Evolutionary conservation across 345 rosid genomes (phyloP), one percentile per base, ranked within the genome.

Genomic region (thale cress (Arabidopsis thaliana)): DNA sequence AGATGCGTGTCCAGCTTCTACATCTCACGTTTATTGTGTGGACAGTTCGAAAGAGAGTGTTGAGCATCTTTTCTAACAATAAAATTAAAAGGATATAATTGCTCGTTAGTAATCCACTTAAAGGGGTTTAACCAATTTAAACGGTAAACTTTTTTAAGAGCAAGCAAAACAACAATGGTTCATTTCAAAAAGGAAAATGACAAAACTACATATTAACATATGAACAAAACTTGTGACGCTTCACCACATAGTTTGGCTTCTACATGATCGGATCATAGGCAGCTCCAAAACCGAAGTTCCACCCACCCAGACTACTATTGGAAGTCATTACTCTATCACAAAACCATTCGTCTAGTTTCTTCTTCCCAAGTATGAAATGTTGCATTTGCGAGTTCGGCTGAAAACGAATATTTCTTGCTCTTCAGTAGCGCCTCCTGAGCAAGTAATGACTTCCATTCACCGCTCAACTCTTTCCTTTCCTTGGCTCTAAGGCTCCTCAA

Each of bases 1-100:
- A 56, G 72, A 67, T 65, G 76, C 80, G 80, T 77, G 77, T 77
- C 80, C 30, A 37, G 76, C 77, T 77, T 71, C 48, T 55, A 48
- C 80, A 58, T 49, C 80, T 65, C 72, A 77, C 67, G 80, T 77
- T 71, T 65, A 48, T 30, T 65, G 67, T 65, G 72, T 67, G 79
- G 71, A 34, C 65, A 50, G 14, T 46, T 46, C 13, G 4, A 32
- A 3, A 8, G 2, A 20, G 8, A 49, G 36, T 25, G 24, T 38
- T 23, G 16, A 3, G 20, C 65, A 20, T 22, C 36, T 51, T 48
- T 20, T 42, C 1, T 42, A 12, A 12, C 12, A 12, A 11, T 25
- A 1, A 8, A 41, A 6, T 24, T 23, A 36, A 22, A 44, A 59
- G 2, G 16, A 13, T 3, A 44, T 59, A 44, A 44, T 12, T 62